A percentile compares a stretch with the other conserved stretches of the same genome.
phyloP scores from a whole-genome alignment of 208 protist species.

The Crithidia mellificae region DNA sequence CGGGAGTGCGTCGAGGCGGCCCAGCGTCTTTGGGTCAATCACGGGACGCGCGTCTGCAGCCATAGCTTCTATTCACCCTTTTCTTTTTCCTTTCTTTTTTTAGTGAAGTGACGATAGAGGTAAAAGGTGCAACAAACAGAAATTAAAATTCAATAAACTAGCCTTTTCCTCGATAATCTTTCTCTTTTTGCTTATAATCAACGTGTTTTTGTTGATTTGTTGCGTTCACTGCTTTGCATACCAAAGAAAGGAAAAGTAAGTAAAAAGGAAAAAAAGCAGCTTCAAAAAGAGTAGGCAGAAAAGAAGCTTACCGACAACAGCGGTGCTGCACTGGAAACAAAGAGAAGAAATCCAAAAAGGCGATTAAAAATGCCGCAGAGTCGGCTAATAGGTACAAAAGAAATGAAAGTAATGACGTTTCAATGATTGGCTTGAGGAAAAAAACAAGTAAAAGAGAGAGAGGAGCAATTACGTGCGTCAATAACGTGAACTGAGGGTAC shows the following conservation, averaged over 20 bases:
- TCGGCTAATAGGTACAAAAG: too few relatives aligned
- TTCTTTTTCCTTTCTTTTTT: neutral
- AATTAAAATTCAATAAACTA: too few relatives aligned
- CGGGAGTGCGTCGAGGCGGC: constrained; percentile 25
- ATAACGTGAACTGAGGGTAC: constrained; percentile 13
- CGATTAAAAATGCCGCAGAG: constrained; percentile 4
- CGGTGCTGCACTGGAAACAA: neutral
- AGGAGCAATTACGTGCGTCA: neutral
- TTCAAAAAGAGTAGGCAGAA: neutral
- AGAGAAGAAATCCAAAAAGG: constrained; percentile 1
- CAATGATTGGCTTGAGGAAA: too few relatives aligned
- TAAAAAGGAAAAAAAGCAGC: too few relatives aligned
- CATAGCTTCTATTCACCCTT: neutral
- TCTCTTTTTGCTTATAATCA: too few relatives aligned
- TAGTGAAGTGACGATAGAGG: neutral
- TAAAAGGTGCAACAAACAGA: too few relatives aligned
- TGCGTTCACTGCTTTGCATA: too few relatives aligned
- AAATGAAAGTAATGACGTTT: too few relatives aligned
- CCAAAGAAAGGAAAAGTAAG: too few relatives aligned
- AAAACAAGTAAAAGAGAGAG: too few relatives aligned
- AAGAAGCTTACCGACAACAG: neutral
- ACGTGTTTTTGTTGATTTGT: too few relatives aligned
- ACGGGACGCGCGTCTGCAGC: constrained; percentile 1
- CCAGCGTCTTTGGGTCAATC: constrained; percentile 4
- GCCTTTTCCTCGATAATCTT: too few relatives aligned